Conservation (phyloP, 83 land plant genomes). For the Picea abies region DNA sequence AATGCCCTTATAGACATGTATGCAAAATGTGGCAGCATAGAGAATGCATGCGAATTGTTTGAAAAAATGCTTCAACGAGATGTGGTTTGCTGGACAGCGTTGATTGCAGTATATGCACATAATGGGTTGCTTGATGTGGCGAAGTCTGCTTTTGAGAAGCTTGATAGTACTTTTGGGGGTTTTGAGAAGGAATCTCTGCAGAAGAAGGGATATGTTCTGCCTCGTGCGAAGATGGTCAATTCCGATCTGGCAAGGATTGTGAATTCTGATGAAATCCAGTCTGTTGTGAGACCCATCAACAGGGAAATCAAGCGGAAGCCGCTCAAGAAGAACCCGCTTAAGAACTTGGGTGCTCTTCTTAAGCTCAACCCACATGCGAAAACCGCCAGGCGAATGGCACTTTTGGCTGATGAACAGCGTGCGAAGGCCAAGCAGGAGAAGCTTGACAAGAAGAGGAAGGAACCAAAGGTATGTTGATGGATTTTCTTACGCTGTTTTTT, state of each 20-base stretch:
- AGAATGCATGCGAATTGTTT: no score
- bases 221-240: constrained; percentile 78
- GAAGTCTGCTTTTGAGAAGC: constrained; percentile 85
- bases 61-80: no score
- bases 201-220: constrained; percentile 85
- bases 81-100: no score
- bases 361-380: constrained; percentile 94
- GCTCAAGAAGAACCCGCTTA: constrained; percentile 92
- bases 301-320: constrained; percentile 65
- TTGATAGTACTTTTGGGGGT: constrained; percentile 74
- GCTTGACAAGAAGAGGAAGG: constrained; percentile 74
- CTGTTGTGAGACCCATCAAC: constrained; percentile 80
- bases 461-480: constrained; percentile 18
- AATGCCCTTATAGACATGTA: no score
- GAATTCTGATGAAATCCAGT: constrained; percentile 93
- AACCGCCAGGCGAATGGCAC: constrained; percentile 89
- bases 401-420: constrained; percentile 76
- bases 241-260: constrained; percentile 85
- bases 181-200: constrained; percentile 69
- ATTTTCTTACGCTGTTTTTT: background rate
- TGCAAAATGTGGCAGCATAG: no score
- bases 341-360: constrained; percentile 71
- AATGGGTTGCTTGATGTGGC: constrained; percentile 94
- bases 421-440: constrained; percentile 86
- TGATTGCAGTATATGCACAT: no score